Evolutionary conservation across 164 flowering plant species (phyloP).

Genomic region (Platanus orientalis): DNA sequence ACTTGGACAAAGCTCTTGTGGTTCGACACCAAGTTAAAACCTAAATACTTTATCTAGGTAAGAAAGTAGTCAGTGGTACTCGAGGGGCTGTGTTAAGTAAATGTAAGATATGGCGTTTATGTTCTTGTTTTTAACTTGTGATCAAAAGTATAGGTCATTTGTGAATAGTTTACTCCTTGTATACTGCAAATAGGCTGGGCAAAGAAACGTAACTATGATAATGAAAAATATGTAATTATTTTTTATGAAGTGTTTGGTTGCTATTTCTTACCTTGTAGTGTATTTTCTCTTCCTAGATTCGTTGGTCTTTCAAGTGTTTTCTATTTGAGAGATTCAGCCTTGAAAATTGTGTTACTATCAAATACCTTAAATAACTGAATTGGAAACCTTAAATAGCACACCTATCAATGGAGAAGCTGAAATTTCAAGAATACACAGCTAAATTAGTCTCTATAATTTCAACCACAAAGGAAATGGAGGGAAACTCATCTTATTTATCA

Average conservation of each 20-base stretch:
- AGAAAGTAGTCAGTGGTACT: constrained; percentile 23
- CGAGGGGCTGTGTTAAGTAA: constrained; percentile 34
- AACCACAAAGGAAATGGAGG: background rate
- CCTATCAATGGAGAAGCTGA: background rate
- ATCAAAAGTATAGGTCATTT: background rate
- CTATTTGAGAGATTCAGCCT: too few species aligned
- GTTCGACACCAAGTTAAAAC: constrained; percentile 29
- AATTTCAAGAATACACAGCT: background rate
- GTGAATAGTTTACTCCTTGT: constrained; percentile 4
- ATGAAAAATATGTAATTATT: background rate
- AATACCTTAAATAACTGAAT: background rate
- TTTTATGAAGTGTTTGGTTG: background rate
- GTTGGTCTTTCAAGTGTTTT: background rate
- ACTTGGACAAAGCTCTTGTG: constrained; percentile 38
- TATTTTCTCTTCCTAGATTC: background rate
- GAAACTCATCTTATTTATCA: background rate
- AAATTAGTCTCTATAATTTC: background rate
- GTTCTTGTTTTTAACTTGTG: constrained; percentile 17
- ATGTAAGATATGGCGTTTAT: constrained; percentile 15
- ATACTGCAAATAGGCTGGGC: constrained; percentile 12
- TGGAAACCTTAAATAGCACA: background rate
- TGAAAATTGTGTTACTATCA: too few species aligned
- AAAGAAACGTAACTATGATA: constrained; percentile 8
- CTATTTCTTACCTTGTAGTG: background rate
- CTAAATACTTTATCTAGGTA: constrained; percentile 7